Base-by-base conservation (phyloP, 257 asterid genomes). In the Thymus quinquecostatus region DNA sequence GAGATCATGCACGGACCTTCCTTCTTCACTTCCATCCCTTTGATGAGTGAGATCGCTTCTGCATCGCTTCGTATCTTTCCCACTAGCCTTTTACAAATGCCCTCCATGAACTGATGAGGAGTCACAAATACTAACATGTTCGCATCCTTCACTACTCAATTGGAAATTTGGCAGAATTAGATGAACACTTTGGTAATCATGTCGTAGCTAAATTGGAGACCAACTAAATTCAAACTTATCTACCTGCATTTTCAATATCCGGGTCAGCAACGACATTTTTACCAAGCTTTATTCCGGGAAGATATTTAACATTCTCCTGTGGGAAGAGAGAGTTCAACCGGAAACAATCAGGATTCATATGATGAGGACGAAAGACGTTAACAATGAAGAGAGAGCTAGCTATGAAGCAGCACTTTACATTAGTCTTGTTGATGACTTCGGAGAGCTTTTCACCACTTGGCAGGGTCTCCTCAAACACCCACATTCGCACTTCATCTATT, bases 1-100 rank as follows among this genome's bases (percentile, higher is more conserved):
- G 97, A 92, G 73, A 92, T 90, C 97, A 92, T 92, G 79, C 91
- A 79, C n/a, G 97, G 97, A 56, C 98, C 98, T 75, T 92, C 98
- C 86, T 38, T 85, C 88, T 88, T 92, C 53, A 92, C 96, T 77
- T 92, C 96, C 98, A 92, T 92, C 60, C 98, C 98, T 85, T 92
- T 92, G 32, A 89, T 90, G 33, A 92, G 83, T 12, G 98, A 92
- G 76, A 92, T 88, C 14, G 96, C 98, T 77, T 85, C 85, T 0
- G 88, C 96, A 48, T 92, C 94, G 29, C 77, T 71, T 67, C 80
- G 79, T 63, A 82, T 69, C 70, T 86, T 92, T 57, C 98, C 97
- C 47, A 76, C 78, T 29, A 92, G 70, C 79, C 81, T 85, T 72
- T 73, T 88, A 76, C 97, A 90, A 62, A 92, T 90, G 4, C 96